Conservation (phyloP, 305 asterid species). For the Fraxinus angustifolia region DNA sequence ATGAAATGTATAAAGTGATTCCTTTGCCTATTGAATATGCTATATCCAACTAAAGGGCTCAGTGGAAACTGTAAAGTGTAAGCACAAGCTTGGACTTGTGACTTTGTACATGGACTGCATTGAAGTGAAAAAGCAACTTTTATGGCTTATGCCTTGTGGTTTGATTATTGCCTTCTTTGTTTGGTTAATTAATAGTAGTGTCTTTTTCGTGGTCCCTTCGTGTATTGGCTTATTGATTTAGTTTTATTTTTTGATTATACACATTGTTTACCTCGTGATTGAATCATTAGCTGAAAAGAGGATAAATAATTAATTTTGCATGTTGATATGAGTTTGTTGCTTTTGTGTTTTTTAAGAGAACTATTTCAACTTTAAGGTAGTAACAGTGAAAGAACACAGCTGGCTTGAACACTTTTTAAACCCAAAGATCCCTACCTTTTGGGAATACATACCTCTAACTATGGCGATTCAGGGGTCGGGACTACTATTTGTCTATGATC, state of each 20-base stretch:
- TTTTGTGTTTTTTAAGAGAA: neutral
- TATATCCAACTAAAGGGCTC: slow-evolving; percentile 31
- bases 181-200: neutral
- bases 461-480: neutral
- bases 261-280: neutral
- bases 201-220: slow-evolving; percentile 41
- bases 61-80: slow-evolving; percentile 36
- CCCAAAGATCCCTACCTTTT: neutral
- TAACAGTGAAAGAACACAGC: neutral
- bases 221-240: slow-evolving; percentile 23
- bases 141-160: slow-evolving; percentile 28
- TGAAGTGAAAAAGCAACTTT: slow-evolving; percentile 6
- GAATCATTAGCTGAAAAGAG: slow-evolving; percentile 11
- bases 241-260: neutral
- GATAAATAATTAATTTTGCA: neutral
- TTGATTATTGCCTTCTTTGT: slow-evolving; percentile 30
- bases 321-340: neutral
- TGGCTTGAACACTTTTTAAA: neutral
- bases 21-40: slow-evolving; percentile 23
- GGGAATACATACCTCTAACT: neutral
- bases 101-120: slow-evolving; percentile 20
- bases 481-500: neutral
- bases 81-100: slow-evolving; percentile 27
- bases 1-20: slow-evolving; percentile 23
- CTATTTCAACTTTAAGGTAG: neutral